Base-by-base conservation (phyloP, 768 basidiomycete species). In the Suillus bovinus region DNA sequence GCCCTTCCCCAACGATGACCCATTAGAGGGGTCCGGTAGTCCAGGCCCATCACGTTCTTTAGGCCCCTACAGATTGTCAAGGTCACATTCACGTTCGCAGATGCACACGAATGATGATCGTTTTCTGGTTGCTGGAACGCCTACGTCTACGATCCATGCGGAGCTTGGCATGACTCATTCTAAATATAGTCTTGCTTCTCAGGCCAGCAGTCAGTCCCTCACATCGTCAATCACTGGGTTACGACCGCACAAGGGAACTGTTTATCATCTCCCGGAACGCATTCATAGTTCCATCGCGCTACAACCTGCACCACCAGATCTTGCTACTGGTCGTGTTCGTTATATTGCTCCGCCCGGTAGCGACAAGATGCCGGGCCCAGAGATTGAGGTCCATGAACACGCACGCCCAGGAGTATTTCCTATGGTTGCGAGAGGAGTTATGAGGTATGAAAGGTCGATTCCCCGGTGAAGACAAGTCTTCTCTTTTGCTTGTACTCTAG, bases 351-450 rank as follows among this genome's bases (percentile, higher is more conserved):
- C 13, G 20, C 69, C 68, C 1, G 54, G 36, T 38, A 33, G 1
- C 1, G 39, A 62, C 38, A 44, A 38, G 33, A 56, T 24, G 22
- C 67, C 65, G 9, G 70, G 63, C 2, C 39, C 49, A 0, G 53
- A 52, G 14, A 47, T 47, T 47, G 13, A 47, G 3, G 31, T 13
- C 10, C 3, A 14, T 34, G 1, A 16, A 3, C 50, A 8, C 27
- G 9, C 16, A 8, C 24, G 36, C 24, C 33, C 33, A 34, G 63
- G 66, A 27, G 66, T 74, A 41, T 59, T 1, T 52, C 70, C 74
- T 8, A 69, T 68, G 42, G 63, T 71, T 31, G 52, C 59, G 14
- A 8, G 1, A 3, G 62, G 59, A 55, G 54, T 69, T 14, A 61
- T 60, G 17, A 68, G 68, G 22, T 68, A 47, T 47, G 16, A 68